These are phyloP conservation scores for Lippia alba DNA, from an alignment of 305 asterid species.

Conservation along the genomic window DNA sequence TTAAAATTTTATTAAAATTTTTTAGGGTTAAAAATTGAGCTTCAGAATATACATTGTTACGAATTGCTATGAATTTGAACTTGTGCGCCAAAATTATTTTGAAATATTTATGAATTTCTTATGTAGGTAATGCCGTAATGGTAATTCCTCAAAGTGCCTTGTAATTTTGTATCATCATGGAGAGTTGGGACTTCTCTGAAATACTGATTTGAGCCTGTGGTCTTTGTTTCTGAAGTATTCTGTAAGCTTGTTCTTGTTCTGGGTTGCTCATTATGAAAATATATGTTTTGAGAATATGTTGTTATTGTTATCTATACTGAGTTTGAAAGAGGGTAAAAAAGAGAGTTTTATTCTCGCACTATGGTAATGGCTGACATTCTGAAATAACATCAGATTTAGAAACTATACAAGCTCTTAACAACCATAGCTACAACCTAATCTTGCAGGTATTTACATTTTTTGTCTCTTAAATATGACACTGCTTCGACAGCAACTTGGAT, in stretches of 20 bases:
- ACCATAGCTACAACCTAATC: not conserved
- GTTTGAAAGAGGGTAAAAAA: too few species aligned
- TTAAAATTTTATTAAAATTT: not conserved
- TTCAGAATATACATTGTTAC: constrained; percentile 34
- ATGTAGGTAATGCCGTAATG: not conserved
- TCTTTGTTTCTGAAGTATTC: not conserved
- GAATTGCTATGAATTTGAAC: not conserved
- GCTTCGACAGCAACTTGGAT: not conserved
- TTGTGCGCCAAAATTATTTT: too few species aligned
- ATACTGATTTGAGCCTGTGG: not conserved
- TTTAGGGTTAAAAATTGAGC: constrained; percentile 45
- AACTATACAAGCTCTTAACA: not conserved
- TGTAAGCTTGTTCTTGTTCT: not conserved
- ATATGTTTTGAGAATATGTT: not conserved
- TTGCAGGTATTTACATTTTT: not conserved
- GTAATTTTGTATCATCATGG: not conserved
- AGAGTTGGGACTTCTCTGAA: not conserved
- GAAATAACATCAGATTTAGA: not conserved
- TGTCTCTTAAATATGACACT: not conserved
- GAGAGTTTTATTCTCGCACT: not conserved
- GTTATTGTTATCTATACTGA: not conserved
- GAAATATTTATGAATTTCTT: not conserved
- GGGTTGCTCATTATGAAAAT: too few species aligned
- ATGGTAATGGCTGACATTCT: not conserved
- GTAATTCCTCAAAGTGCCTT: not conserved